Conservation (phyloP, 805 yeast species). For the Cyberlindnera maclurae region DNA sequence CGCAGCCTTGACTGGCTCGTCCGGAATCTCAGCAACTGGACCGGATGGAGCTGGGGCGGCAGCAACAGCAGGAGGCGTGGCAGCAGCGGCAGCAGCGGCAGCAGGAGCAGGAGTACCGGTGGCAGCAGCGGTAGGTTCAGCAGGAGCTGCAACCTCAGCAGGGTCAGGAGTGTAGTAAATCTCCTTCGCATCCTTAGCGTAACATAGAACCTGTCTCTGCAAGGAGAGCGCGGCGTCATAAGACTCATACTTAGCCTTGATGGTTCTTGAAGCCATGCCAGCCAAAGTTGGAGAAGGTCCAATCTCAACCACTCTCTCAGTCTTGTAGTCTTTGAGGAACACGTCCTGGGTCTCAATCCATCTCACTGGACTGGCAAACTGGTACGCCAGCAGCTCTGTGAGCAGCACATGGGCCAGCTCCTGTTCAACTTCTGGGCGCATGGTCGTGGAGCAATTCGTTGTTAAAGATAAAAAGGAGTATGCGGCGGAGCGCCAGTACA, state of each 20-base stretch:
- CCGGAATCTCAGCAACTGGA: conserved; percentile 79
- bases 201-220: conserved; percentile 91
- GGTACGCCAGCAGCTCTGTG: conserved; percentile 95
- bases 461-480: no score
- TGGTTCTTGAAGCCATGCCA: conserved; percentile 97
- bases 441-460: conserved; percentile 12
- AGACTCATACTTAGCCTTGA: conserved; percentile 88
- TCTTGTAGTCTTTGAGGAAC: conserved; percentile 84
- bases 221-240: conserved; percentile 88
- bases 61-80: conserved; percentile 53
- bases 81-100: conserved; percentile 49
- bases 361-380: conserved; percentile 98
- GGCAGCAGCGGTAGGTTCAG: conserved; percentile 23
- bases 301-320: conserved; percentile 96
- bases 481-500: no score
- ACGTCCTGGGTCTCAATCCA: conserved; percentile 99
- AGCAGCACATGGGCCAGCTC: conserved; percentile 91
- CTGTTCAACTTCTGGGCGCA: conserved; percentile 91
- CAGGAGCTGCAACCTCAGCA: conserved; percentile 28
- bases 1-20: conserved; percentile 82
- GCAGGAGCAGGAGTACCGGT: conserved; percentile 43
- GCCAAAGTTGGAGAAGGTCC: conserved; percentile 99
- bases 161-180: conserved; percentile 92
- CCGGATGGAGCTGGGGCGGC: conserved; percentile 57
- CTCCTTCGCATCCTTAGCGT: conserved; percentile 92